Conservation (phyloP, 352 stramenopile species). For the Globisporangium camurandrum region DNA sequence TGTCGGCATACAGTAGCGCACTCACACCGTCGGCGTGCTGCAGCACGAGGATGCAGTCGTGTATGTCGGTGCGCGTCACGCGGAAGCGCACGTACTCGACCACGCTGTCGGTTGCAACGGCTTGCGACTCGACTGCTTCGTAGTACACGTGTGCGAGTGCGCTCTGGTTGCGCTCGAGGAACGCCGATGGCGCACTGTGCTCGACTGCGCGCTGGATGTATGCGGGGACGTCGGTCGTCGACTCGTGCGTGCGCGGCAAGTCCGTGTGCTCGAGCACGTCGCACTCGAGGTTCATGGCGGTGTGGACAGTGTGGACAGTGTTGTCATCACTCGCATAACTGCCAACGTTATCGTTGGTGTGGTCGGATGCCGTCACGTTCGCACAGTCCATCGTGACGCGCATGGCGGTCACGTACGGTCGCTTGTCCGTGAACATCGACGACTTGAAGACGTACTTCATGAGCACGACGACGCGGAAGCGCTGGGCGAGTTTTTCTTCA, state of each 20-base stretch:
- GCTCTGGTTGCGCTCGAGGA: slow-evolving; percentile 27
- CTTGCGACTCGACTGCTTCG: slow-evolving; percentile 46
- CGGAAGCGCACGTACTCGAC: slow-evolving; percentile 53
- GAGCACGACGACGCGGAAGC: slow-evolving; percentile 40
- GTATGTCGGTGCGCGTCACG: slow-evolving; percentile 18
- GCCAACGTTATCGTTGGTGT: no score
- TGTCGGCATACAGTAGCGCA: slow-evolving; percentile 49
- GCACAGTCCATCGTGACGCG: slow-evolving; percentile 52
- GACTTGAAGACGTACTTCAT: slow-evolving; percentile 56
- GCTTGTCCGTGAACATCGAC: slow-evolving; percentile 39
- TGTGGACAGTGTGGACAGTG: not conserved
- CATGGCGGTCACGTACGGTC: slow-evolving; percentile 48
- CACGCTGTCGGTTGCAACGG: slow-evolving; percentile 15
- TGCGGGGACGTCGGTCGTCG: slow-evolving; percentile 18
- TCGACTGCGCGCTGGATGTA: slow-evolving; percentile 43
- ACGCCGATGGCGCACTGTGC: slow-evolving; percentile 22
- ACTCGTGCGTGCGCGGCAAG: slow-evolving; percentile 39
- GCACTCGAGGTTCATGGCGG: slow-evolving; percentile 21
- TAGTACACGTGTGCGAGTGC: slow-evolving; percentile 30
- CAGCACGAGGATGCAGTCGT: slow-evolving; percentile 52
- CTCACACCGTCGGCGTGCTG: slow-evolving; percentile 31
- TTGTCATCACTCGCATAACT: no score
- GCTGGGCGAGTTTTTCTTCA: slow-evolving; percentile 29
- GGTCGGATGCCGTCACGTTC: slow-evolving; percentile 23
- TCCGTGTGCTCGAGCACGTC: slow-evolving; percentile 54